Base-by-base conservation (phyloP, 2,329 filamentous ascomycete genomes). In the Neonectria hederae region DNA sequence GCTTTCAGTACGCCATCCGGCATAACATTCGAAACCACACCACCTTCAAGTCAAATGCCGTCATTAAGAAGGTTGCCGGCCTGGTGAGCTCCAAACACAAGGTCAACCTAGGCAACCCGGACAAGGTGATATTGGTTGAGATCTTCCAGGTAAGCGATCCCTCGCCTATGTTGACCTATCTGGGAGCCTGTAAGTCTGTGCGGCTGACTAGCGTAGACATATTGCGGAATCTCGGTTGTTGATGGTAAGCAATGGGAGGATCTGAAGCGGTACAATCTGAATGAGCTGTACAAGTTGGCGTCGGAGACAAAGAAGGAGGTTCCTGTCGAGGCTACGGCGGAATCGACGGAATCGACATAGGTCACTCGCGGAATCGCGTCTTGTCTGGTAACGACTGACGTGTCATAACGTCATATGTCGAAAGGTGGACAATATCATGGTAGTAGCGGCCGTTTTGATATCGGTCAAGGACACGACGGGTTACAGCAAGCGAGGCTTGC, bases 161-260 rank as follows among this genome's bases (percentile, higher is more conserved):
- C 56, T 70, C 64, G 60, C 62, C 58, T 66, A 55, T 65, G 35
- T 69, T 53, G 60, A 59, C 70, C 65, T 70, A 65, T 72, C 55
- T 45, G 53, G 9, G 30, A 54, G 54, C 8, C 35, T 38, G 35
- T 17, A 14, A 38, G 35, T 38, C 45, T 53, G 66, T 53, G 54
- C 49, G 59, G 57, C 72, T 74, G 61, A 74, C 69, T 68, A 62
- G 69, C 60, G 58, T 65, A 94, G 91, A 89, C 88, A 59, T 85
- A 92, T 43, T 91, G 90, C 73, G 92, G 92, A 22, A 90, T 96
- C 82, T 93, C 91, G 67, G 92, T 96, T 35, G 90, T 96, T 4
- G 88, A 89, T 65, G 84, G 87, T 14, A 76, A 73, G 46, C 88
- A 92, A 73, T 96, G 90, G 84, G 90, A 93, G 54, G 82, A 83